Percentiles rank a stretch among this genome's conserved stretches.
Evolutionary conservation across 2,329 filamentous ascomycete species (phyloP).

Genomic region (Colletotrichum viniferum): DNA sequence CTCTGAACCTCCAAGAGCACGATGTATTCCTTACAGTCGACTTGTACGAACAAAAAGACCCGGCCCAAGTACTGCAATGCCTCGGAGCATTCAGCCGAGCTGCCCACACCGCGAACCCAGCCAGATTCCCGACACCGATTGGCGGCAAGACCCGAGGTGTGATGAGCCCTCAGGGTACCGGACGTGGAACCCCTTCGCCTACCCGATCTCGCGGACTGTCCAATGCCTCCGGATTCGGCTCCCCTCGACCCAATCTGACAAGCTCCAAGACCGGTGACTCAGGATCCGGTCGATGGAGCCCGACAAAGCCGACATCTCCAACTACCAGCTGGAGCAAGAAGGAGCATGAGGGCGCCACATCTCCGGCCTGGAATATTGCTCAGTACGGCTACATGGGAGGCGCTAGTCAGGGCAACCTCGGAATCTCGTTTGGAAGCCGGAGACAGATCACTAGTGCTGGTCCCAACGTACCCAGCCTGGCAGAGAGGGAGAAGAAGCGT

Average conservation of each 20-base stretch:
- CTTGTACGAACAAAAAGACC: slow-evolving; percentile 93
- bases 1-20: slow-evolving; percentile 87
- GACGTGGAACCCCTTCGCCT: slow-evolving; percentile 49
- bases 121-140: slow-evolving; percentile 75
- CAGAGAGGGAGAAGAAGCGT: slow-evolving; percentile 79
- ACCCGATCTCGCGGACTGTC: slow-evolving; percentile 55
- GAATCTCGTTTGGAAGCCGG: slow-evolving; percentile 88
- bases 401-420: slow-evolving; percentile 93
- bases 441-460: slow-evolving; percentile 88
- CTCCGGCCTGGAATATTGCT: slow-evolving; percentile 96
- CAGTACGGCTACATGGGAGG: slow-evolving; percentile 99
- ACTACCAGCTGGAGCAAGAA: slow-evolving; percentile 92
- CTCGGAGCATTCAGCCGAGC: slow-evolving; percentile 89
- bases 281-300: slow-evolving; percentile 62
- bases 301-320: slow-evolving; percentile 62
- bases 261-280: slow-evolving; percentile 60
- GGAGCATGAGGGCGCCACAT: slow-evolving; percentile 78
- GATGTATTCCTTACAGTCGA: slow-evolving; percentile 98
- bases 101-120: slow-evolving; percentile 76
- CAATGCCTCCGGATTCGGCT: slow-evolving; percentile 53
- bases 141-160: slow-evolving; percentile 68
- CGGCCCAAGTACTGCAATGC: slow-evolving; percentile 93
- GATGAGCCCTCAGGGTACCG: slow-evolving; percentile 71
- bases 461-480: slow-evolving; percentile 79
- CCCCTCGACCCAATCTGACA: slow-evolving; percentile 41